Evolutionary conservation across 129 eudicot genomes (phyloP).

Genomic region (Artemisia annua): DNA sequence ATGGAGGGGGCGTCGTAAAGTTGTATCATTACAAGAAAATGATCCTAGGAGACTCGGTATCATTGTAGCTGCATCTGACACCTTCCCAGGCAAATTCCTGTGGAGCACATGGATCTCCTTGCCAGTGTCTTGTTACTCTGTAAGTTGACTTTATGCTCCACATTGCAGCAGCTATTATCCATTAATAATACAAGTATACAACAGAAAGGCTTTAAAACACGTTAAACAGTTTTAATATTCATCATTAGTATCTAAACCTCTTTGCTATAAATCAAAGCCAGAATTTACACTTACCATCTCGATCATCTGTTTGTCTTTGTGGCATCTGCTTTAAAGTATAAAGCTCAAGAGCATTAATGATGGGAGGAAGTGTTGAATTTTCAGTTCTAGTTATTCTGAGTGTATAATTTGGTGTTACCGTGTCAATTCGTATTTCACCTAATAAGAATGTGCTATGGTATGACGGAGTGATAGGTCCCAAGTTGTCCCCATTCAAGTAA

Average conservation of each 20-base stretch:
- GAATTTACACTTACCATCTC: conserved; percentile 40
- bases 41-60: conserved; percentile 22
- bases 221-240: neutral
- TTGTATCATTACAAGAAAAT: conserved; percentile 28
- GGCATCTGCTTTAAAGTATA: conserved; percentile 27
- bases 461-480: neutral
- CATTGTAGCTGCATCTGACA: conserved; percentile 34
- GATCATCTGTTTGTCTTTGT: conserved; percentile 36
- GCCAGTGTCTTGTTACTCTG: conserved; percentile 43
- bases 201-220: neutral
- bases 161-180: conserved; percentile 38
- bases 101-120: conserved; percentile 64
- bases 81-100: conserved; percentile 44
- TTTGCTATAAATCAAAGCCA: neutral
- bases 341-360: conserved; percentile 50
- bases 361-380: conserved; percentile 52
- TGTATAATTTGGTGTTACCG: conserved; percentile 19
- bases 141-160: conserved; percentile 39
- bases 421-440: too few species aligned
- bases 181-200: neutral
- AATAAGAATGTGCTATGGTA: too few species aligned
- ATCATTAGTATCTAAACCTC: neutral
- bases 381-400: conserved; percentile 28
- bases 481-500: too few species aligned
- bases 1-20: neutral